Evolutionary conservation across 2,329 filamentous ascomycete species (phyloP).

Genomic region (Dactylellina haptotyla): DNA sequence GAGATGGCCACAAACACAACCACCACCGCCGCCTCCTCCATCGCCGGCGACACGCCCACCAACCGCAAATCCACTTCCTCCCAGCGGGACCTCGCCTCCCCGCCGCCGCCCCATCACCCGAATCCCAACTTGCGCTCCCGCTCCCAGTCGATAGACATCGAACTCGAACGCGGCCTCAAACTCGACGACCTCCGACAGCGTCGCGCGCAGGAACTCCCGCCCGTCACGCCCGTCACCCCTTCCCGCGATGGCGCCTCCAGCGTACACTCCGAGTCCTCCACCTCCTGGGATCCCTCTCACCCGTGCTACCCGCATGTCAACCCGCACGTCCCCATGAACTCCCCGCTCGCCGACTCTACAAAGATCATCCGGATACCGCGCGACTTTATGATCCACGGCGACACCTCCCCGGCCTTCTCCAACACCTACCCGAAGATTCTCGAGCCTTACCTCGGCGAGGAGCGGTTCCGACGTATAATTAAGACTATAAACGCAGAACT

Average conservation of each 20-base stretch:
- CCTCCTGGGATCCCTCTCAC: slow-evolving; percentile 88
- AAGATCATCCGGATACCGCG: slow-evolving; percentile 90
- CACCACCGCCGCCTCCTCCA: slow-evolving; percentile 51
- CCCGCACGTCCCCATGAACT: slow-evolving; percentile 83
- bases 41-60: slow-evolving; percentile 41
- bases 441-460: slow-evolving; percentile 83
- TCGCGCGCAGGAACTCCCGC: slow-evolving; percentile 46
- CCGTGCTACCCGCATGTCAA: slow-evolving; percentile 95
- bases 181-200: slow-evolving; percentile 55
- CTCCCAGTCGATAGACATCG: slow-evolving; percentile 52
- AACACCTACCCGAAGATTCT: slow-evolving; percentile 97
- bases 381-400: slow-evolving; percentile 90
- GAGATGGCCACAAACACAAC: slow-evolving; percentile 53
- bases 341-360: slow-evolving; percentile 77
- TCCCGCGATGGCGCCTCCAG: slow-evolving; percentile 52
- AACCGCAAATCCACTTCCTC: slow-evolving; percentile 45
- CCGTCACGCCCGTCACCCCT: slow-evolving; percentile 13
- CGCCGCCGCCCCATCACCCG: slow-evolving; percentile 6
- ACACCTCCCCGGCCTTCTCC: slow-evolving; percentile 90
- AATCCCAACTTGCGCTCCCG: slow-evolving; percentile 19
- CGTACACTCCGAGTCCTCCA: slow-evolving; percentile 49
- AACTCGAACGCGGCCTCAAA: slow-evolving; percentile 54
- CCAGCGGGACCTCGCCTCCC: slow-evolving; percentile 22
- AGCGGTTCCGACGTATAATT: slow-evolving; percentile 84
- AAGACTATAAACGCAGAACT: slow-evolving; percentile 83